A percentile compares a stretch with the other conserved stretches of the same genome.
These are phyloP conservation scores for Clarireedia paspali DNA, from an alignment of 2,329 filamentous ascomycete species.

Conservation along the genomic window DNA sequence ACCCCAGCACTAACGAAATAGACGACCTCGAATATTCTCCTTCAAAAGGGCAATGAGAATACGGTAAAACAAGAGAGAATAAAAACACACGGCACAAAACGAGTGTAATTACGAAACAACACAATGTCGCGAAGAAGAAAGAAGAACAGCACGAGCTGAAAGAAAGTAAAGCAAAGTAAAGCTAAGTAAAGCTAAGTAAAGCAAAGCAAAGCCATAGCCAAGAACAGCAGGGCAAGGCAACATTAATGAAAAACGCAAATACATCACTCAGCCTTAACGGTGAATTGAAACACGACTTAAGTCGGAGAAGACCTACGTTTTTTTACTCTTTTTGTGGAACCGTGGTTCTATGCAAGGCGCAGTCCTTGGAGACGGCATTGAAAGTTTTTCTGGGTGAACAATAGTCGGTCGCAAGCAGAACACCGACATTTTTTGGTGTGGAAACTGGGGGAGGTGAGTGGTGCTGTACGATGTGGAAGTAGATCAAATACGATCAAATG, in stretches of 20 bases:
- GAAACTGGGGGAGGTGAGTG: background rate
- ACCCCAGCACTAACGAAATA: too few relatives aligned
- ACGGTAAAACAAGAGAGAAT: background rate
- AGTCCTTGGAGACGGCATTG: constrained; percentile 2
- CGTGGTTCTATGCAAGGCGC: constrained; percentile 1
- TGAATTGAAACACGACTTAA: background rate
- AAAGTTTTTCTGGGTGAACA: background rate
- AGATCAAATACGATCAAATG: too few relatives aligned
- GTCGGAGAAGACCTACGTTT: background rate
- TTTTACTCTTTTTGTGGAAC: constrained; percentile 3
- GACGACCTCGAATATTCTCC: too few relatives aligned
- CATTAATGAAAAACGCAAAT: constrained; percentile 1
- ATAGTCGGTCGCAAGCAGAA: background rate
- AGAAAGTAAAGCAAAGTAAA: too few relatives aligned
- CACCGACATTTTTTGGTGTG: background rate
- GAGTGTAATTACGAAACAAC: too few relatives aligned
- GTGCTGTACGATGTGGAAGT: too few relatives aligned
- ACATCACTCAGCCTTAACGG: background rate
- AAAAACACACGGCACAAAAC: background rate
- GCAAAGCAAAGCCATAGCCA: too few relatives aligned
- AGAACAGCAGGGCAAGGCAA: background rate
- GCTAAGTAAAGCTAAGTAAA: too few relatives aligned
- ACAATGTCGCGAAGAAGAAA: too few relatives aligned
- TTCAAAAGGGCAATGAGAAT: too few relatives aligned
- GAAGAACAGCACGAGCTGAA: too few relatives aligned